Evolutionary conservation across 495 filamentous ascomycete genomes (phyloP), one percentile per base, ranked within the genome.

Genomic region (Penicillium coprophilum): DNA sequence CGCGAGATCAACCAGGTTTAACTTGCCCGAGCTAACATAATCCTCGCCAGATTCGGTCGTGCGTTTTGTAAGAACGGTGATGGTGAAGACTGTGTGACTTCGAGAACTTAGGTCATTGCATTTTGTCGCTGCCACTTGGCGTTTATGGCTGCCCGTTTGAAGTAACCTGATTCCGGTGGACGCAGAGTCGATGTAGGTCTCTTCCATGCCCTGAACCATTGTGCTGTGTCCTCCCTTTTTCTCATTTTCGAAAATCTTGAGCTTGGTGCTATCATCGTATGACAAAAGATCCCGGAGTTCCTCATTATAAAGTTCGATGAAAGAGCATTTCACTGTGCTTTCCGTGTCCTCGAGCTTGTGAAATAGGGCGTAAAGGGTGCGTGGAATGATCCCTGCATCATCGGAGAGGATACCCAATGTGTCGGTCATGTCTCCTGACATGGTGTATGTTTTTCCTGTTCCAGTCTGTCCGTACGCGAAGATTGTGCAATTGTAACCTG

Each of bases 381-480:
- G 85, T 2, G 94, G 94, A 55, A 97, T 93, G 56, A 98, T 97
- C 47, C 94, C 94, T 13, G 94, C 94, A 27, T 86, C 87, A 53
- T 97, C 94, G 4, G 92, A 90, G 17, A 96, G 79, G 45, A 95
- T 83, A 3, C 91, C 91, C 44, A 91, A 76, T 1, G 86, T 90
- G 58, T 94, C 87, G 10, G 80, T 87, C 88, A 98, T 96, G 66
- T 98, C 92, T 32, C 94, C 94, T 4, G 95, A 96, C 94, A 98
- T 98, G 3, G 94, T 98, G 70, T 98, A 98, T 30, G 94, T 98
- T 72, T 98, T 98, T 51, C 94, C 94, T 1, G 94, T 98, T 27
- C 94, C 94, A 0, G 94, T 98, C 64, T 98, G 94, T 9, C 94
- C 94, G 69, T 98, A 98, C 45, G 94, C 94, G 67, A 98, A 98